Evolutionary conservation across 805 yeast species (phyloP), one percentile per base, ranked within the genome.

Genomic region (Pichia exigua): DNA sequence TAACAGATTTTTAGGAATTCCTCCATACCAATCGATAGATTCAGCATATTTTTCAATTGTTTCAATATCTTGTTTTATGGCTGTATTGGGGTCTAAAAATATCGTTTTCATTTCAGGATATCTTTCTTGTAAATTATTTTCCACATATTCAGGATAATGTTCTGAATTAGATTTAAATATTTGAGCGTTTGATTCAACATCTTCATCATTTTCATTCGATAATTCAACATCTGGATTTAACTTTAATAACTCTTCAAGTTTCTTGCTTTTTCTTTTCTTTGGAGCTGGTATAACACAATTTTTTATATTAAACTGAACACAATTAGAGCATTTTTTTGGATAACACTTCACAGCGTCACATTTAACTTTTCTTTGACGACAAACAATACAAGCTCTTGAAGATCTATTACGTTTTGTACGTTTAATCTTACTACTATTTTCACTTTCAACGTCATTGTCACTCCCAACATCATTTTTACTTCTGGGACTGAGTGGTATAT

Each of bases 321-420:
- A 85, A 64, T 85, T 85, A 22, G 90, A 77, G 60, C 87, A 81
- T 47, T 56, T 58, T 2, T 48, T 53, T 0, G 85, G 86, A 61
- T 73, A 71, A 50, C 70, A 76, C 35, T 65, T 64, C 15, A 73
- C 84, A 13, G 85, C 87, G 61, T 83, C 88, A 67, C 95, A 86
- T 38, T 90, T 76, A n/a, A 86, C 94, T 60, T 86, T 86, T 38
- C 94, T 72, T 9, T 83, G 76, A 50, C 88, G 81, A 61, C 94
- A 87, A n/a, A 85, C 85, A 42, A 79, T 76, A 62, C 94, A 85
- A 2, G 91, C 92, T 45, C 87, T 67, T 10, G 85, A 41, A 10
- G 46, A 38, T 28, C 48, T 44, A 30, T 39, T 41, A 9, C 35
- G 42, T 26, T 48, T 48, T 21, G 41, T 17, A 13, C 30, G 28